phyloP scores from a whole-genome alignment of 768 basidiomycete genomes.

The Lactifluus pinguis region DNA sequence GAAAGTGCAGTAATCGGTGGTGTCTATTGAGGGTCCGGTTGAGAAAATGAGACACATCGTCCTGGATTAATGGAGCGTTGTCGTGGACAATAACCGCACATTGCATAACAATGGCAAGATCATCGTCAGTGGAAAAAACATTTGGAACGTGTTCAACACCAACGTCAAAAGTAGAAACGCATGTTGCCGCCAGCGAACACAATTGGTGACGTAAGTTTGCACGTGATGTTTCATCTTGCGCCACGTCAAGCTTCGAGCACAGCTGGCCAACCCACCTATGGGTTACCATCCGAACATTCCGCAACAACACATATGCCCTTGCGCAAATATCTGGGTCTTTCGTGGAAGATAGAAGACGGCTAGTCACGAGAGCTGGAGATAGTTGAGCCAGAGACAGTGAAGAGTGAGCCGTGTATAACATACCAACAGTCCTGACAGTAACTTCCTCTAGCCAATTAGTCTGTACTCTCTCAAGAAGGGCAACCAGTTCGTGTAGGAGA shows the following conservation, averaged over 20 bases:
- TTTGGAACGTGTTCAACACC: not conserved
- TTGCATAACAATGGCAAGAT: not conserved
- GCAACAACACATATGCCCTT: not conserved
- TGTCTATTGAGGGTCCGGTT: not conserved
- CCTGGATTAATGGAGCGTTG: not conserved
- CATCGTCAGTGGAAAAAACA: not conserved
- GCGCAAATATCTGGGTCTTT: not conserved
- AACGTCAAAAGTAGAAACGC: not conserved
- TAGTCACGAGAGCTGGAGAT: not conserved
- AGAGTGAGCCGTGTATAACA: not conserved
- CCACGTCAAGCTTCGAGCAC: not conserved
- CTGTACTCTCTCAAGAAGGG: not conserved
- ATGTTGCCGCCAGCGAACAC: not conserved
- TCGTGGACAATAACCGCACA: not conserved
- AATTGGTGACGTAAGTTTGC: not conserved
- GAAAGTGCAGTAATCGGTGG: not conserved
- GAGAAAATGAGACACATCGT: not conserved
- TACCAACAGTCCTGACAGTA: not conserved
- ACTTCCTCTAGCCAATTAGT: not conserved
- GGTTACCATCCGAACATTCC: not conserved
- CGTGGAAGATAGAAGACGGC: not conserved
- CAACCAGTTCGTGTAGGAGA: not conserved
- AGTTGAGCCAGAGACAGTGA: not conserved
- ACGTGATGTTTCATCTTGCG: not conserved
- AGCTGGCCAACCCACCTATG: not conserved